These are phyloP conservation scores for Monosporozyma solicola DNA, from an alignment of 805 yeast species.

Conservation along the genomic window DNA sequence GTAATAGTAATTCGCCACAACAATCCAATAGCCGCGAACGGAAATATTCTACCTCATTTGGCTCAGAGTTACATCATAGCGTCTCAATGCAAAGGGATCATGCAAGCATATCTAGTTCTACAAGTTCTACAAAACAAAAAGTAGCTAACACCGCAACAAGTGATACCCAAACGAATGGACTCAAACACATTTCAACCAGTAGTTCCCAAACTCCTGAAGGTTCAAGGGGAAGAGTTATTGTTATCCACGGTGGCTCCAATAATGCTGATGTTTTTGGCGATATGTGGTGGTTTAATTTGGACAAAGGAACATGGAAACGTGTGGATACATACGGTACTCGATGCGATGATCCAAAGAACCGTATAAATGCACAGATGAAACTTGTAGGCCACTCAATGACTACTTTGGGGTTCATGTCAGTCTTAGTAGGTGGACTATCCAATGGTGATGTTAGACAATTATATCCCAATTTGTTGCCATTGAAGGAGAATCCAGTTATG, in stretches of 20 bases:
- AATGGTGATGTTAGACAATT: slow-evolving; percentile 17
- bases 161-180: neutral
- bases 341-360: slow-evolving; percentile 10
- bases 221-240: slow-evolving; percentile 13
- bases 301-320: slow-evolving; percentile 35
- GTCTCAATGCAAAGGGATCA: neutral
- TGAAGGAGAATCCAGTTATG: neutral
- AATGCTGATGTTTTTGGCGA: slow-evolving; percentile 35
- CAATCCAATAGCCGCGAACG: neutral
- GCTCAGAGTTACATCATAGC: neutral
- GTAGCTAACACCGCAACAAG: neutral
- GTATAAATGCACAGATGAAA: slow-evolving; percentile 8
- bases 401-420: slow-evolving; percentile 16
- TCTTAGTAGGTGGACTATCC: slow-evolving; percentile 23
- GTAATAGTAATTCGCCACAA: neutral
- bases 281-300: slow-evolving; percentile 43
- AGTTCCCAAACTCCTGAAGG: neutral
- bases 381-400: slow-evolving; percentile 26
- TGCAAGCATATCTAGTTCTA: neutral
- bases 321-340: slow-evolving; percentile 10
- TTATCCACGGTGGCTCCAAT: slow-evolving; percentile 35
- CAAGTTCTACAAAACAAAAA: neutral
- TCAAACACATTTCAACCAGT: neutral
- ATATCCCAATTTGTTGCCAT: slow-evolving; percentile 2
- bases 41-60: neutral